Evolutionary conservation across 108 stramenopile species (phyloP).

Genomic region (Cylindrotheca closterium): DNA sequence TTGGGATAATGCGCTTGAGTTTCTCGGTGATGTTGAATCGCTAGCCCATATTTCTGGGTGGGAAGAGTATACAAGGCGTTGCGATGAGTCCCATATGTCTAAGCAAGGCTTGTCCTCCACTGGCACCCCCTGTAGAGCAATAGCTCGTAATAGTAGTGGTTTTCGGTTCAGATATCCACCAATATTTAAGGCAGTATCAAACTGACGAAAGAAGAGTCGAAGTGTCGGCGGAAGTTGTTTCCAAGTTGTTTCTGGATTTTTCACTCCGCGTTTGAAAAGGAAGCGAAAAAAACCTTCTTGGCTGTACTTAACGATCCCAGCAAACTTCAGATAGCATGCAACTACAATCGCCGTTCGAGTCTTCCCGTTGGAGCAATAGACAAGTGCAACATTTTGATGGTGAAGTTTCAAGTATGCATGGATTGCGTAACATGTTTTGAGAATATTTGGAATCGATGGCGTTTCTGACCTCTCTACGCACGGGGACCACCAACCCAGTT

Average conservation of each 20-base stretch:
- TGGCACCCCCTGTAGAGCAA: slow-evolving; percentile 85
- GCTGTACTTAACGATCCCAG: slow-evolving; percentile 28
- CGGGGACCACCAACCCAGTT: slow-evolving; percentile 62
- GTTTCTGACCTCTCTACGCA: slow-evolving; percentile 37
- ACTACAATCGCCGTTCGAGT: slow-evolving; percentile 85
- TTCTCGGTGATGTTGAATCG: not conserved
- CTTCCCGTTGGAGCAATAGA: slow-evolving; percentile 87
- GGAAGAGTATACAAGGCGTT: slow-evolving; percentile 37
- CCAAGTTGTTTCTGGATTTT: slow-evolving; percentile 16
- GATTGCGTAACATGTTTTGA: slow-evolving; percentile 69
- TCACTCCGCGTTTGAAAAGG: slow-evolving; percentile 12
- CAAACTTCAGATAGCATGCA: slow-evolving; percentile 84
- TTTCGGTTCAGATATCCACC: slow-evolving; percentile 60
- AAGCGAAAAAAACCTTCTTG: slow-evolving; percentile 68
- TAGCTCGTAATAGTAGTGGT: slow-evolving; percentile 63
- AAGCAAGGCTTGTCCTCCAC: slow-evolving; percentile 89
- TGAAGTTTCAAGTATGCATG: slow-evolving; percentile 64
- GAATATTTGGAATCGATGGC: slow-evolving; percentile 52
- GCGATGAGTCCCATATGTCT: slow-evolving; percentile 76
- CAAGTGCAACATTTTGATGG: slow-evolving; percentile 50
- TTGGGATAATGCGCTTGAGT: slow-evolving; percentile 17
- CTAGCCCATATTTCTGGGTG: slow-evolving; percentile 28
- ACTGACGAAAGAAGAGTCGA: slow-evolving; percentile 76
- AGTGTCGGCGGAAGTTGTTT: slow-evolving; percentile 73
- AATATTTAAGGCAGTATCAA: slow-evolving; percentile 51